A percentile compares a stretch with the other conserved stretches of the same genome.
Evolutionary conservation across 768 basidiomycete genomes (phyloP).

Genomic region (Neoboletus magnificus): DNA sequence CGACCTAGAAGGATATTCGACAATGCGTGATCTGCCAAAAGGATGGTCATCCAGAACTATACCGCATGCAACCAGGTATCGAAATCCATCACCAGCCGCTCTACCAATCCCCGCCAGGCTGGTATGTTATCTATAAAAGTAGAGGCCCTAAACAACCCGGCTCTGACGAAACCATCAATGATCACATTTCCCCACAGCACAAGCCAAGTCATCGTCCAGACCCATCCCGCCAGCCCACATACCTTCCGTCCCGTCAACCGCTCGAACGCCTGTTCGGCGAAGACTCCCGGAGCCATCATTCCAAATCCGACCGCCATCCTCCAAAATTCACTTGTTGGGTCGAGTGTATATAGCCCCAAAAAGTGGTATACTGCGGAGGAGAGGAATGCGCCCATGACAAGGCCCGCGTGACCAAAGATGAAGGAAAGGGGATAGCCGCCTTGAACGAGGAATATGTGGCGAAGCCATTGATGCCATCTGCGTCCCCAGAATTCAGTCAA

Average conservation of each 20-base stretch:
- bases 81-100: not conserved
- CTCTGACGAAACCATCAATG: slow-evolving; percentile 11
- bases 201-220: slow-evolving; percentile 34
- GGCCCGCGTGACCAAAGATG: slow-evolving; percentile 46
- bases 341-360: slow-evolving; percentile 45
- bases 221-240: slow-evolving; percentile 29
- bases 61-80: not conserved
- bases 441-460: slow-evolving; percentile 29
- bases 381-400: slow-evolving; percentile 52
- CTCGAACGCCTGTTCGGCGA: slow-evolving; percentile 39
- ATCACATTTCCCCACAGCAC: slow-evolving; percentile 22
- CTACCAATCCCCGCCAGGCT: not conserved
- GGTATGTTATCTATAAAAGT: not conserved
- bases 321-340: slow-evolving; percentile 41
- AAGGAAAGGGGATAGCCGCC: slow-evolving; percentile 29
- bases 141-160: no score
- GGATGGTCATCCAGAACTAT: not conserved
- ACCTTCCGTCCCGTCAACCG: slow-evolving; percentile 25
- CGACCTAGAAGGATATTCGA: not conserved
- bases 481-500: slow-evolving; percentile 35
- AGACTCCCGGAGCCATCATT: slow-evolving; percentile 48
- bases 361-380: slow-evolving; percentile 56
- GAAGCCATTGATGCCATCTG: slow-evolving; percentile 38
- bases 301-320: slow-evolving; percentile 48
- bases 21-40: not conserved